Evolutionary conservation across 306 rosid species (phyloP), one percentile per base, ranked within the genome.

Genomic region (Purshia tridentata): DNA sequence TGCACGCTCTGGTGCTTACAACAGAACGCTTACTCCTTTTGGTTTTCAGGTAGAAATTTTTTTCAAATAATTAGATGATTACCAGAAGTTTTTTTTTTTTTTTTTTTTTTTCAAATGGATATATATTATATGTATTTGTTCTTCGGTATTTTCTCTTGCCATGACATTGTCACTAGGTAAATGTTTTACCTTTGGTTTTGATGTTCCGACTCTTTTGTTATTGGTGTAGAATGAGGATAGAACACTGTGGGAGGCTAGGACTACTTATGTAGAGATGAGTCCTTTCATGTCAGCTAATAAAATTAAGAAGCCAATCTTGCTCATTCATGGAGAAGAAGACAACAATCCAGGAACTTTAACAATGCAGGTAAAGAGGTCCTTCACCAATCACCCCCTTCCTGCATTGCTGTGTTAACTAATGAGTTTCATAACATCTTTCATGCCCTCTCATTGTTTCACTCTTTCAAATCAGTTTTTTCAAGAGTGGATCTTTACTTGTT

Each of bases 1-100:
- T 86, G 99, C 99, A 77, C 99, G 99, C 47, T 94, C 99, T 71
- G 99, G 99, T 79, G 99, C 99, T 75, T 94, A 94, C 90, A 91
- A 94, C 84, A 87, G 99, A 82, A 94, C 99, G 5, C 91, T 94
- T 52, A 94, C 99, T 77, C 99, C 99, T 76, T 94, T 94, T 53
- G 99, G 99, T 78, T 94, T 94, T 83, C 99, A 94, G 99, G 99
- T 91, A 65, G 44, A 37, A 10, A 64, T 37, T 70, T 47, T 15
- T 54, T 16, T 18, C 6, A 72, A 16, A 10, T 54, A 29, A 23
- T 37, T 62, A 12, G 22, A 59, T 13, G 35, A 42, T 40, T 80
- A 46, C 54, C 59, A 35, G 44, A 23, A 69, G 40, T 67, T 19
- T 59, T 7, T 12, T 60, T 6, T 3, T 55, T 9, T 60, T 6